phyloP scores from a whole-genome alignment of 495 filamentous ascomycete genomes.

The Penicillium paxilli region DNA sequence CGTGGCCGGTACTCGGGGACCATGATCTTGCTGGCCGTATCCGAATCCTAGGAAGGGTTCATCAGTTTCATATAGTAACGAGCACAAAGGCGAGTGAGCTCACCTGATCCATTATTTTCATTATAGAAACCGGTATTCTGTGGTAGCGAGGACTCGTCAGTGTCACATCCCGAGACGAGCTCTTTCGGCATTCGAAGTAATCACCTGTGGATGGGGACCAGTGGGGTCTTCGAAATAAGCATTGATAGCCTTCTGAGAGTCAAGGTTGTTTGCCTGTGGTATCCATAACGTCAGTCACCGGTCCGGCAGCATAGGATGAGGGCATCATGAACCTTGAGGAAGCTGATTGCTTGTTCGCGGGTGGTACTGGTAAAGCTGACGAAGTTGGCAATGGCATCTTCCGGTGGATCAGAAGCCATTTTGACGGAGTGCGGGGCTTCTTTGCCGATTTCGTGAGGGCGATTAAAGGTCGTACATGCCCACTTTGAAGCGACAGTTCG shows the following conservation, averaged over 20 bases:
- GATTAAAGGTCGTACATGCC: constrained; percentile 5
- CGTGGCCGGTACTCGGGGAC: constrained; percentile 40
- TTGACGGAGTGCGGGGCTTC: constrained; percentile 5
- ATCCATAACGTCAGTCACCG: constrained; percentile 7
- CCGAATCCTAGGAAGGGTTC: constrained; percentile 47
- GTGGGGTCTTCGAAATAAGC: constrained; percentile 53
- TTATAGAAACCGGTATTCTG: constrained; percentile 24
- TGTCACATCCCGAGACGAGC: background rate
- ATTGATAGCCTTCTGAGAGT: constrained; percentile 52
- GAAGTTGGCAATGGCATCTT: constrained; percentile 48
- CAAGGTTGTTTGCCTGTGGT: constrained; percentile 46
- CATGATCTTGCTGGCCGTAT: constrained; percentile 54
- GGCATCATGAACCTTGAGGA: constrained; percentile 39
- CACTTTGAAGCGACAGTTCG: background rate
- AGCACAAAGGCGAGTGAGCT: background rate
- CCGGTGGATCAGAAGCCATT: constrained; percentile 46
- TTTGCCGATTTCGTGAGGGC: background rate
- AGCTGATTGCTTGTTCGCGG: constrained; percentile 47
- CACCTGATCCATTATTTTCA: constrained; percentile 24
- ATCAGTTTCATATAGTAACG: background rate
- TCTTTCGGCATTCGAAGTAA: background rate
- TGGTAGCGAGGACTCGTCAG: constrained; percentile 10
- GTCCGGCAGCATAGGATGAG: background rate
- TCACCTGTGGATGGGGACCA: constrained; percentile 37
- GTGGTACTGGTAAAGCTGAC: constrained; percentile 46